These are phyloP conservation scores for Kitagawia praeruptora DNA, from an alignment of 129 eudicot species.

Conservation along the genomic window DNA sequence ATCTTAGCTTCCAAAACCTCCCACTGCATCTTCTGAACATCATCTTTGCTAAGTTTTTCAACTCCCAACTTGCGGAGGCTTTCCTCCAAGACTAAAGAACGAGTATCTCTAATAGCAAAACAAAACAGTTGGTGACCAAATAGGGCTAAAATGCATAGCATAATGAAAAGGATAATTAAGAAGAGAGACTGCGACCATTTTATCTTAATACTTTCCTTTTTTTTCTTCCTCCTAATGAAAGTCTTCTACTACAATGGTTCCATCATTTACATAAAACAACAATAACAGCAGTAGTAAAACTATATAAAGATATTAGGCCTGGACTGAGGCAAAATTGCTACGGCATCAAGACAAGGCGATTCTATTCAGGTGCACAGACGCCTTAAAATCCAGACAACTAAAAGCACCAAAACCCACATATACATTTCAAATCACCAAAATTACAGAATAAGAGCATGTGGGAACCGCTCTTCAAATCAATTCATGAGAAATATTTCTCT, in stretches of 20 bases:
- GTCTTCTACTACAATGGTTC: neutral
- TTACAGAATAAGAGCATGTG: neutral
- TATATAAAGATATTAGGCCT: neutral
- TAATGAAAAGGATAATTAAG: neutral
- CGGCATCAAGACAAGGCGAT: neutral
- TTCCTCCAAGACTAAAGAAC: slow-evolving; percentile 86
- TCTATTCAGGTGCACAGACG: neutral
- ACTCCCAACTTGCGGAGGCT: slow-evolving; percentile 91
- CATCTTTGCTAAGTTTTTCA: slow-evolving; percentile 96
- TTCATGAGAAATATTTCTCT: neutral
- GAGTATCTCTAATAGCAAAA: slow-evolving; percentile 59
- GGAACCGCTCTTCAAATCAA: neutral
- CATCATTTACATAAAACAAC: no score
- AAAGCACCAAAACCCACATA: neutral
- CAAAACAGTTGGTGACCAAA: neutral
- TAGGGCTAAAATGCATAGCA: neutral
- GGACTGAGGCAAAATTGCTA: neutral
- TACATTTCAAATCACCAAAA: neutral
- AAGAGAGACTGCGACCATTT: neutral
- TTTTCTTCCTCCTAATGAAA: neutral
- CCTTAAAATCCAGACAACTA: neutral
- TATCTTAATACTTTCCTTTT: neutral
- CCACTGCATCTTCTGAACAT: slow-evolving; percentile 99
- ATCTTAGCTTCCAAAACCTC: slow-evolving; percentile 94
- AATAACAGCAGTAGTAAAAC: neutral